Evolutionary conservation across 1,284 basidiomycete species (phyloP), one percentile per base, ranked within the genome.

Genomic region (Apiotrichum gamsii): DNA sequence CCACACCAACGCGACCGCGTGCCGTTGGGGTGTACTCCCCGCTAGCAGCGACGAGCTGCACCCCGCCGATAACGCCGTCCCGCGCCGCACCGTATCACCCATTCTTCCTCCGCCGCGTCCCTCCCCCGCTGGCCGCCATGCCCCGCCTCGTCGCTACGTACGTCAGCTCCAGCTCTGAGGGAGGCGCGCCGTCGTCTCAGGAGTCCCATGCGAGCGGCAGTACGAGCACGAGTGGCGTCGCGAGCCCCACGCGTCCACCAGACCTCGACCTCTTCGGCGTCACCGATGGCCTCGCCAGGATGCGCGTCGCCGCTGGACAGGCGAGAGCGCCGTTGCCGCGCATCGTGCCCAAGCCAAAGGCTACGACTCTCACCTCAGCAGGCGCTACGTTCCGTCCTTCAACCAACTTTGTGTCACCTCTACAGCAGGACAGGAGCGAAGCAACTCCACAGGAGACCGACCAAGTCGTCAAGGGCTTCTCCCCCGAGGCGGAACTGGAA

Each of bases 31-130:
- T 45, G 49, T 11, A 44, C 55, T 4, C 45, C 59, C 10, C 25
- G 25, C 25, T 28, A 11, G 25, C 25, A 28, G 47, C 53, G 2
- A 60, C 63, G 14, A 57, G 59, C 8, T 59, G 43, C 34, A 60
- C 61, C 4, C 57, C 61, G 5, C 52, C 60, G 13, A 36, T 33
- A 18, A 6, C 44, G 13, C 29, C 31, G 14, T 18, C 38, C 20
- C 34, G 33, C n/a, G 25, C 21, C 32, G 5, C 15, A 9, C 39
- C 18, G 13, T n/a, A 41, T 8, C 46, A 39, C 21, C 43, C 42
- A 0, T 49, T 49, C 42, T 49, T 49, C 35, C 18, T 39, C 5
- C 32, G 32, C 25, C 41, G 41, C 28, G 28, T 21, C 10, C 38
- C 40, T 10, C 40, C 29, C 29, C 43, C 39, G 21, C 19, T 24